phyloP scores from a whole-genome alignment of 2,329 filamentous ascomycete species.

The Neonectria magnoliae region DNA sequence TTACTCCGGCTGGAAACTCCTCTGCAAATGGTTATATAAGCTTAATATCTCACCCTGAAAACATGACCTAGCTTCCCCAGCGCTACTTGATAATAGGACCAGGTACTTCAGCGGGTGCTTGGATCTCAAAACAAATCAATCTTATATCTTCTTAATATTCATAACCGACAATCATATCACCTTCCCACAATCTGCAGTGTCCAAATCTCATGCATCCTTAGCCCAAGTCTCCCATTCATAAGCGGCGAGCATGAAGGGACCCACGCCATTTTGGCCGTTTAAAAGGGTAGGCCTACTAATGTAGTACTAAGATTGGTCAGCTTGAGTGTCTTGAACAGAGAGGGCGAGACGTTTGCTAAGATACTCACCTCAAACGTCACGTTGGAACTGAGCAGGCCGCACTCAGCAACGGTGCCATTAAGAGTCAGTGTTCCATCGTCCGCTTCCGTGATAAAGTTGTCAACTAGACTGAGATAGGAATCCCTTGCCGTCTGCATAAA shows the following conservation, averaged over 20 bases:
- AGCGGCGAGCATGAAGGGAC: conserved; percentile 34
- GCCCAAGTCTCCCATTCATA: conserved; percentile 38
- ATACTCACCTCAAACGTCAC: conserved; percentile 57
- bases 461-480: conserved; percentile 47
- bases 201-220: conserved; percentile 4
- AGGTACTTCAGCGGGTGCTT: too few species aligned
- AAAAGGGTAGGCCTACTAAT: conserved; percentile 5
- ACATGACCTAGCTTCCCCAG: too few species aligned
- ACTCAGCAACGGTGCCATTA: conserved; percentile 59
- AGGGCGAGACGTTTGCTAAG: rapidly evolving
- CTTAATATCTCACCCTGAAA: too few species aligned
- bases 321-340: not conserved
- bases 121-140: too few species aligned
- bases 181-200: not conserved
- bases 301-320: conserved; percentile 25
- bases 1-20: too few species aligned
- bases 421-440: conserved; percentile 57
- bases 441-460: conserved; percentile 55
- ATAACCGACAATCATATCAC: too few species aligned
- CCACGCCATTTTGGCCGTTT: conserved; percentile 33
- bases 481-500: conserved; percentile 27
- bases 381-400: conserved; percentile 56
- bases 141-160: too few species aligned
- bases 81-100: too few species aligned
- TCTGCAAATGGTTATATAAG: too few species aligned